phyloP scores from a whole-genome alignment of 441 rosid genomes.

The Kokia cookei region DNA sequence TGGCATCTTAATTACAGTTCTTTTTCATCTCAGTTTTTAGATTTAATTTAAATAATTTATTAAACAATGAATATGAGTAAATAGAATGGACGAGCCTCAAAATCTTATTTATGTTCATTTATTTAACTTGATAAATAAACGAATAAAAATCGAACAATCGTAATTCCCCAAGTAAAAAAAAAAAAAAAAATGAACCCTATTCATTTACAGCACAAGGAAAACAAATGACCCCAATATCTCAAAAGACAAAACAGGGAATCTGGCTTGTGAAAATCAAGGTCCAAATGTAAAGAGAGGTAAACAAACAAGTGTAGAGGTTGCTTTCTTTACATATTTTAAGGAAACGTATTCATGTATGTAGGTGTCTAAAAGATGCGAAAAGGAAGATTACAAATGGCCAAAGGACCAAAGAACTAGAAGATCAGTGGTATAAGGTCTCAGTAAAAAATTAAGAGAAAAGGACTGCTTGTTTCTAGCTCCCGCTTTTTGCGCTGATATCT shows the following conservation, averaged over 20 bases:
- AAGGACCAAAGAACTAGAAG: background rate
- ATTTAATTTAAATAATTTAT: too few species aligned
- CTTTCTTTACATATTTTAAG: background rate
- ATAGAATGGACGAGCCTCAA: too few species aligned
- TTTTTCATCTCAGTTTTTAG: too few species aligned
- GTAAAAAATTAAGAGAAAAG: background rate
- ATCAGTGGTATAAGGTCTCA: background rate
- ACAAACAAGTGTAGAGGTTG: background rate
- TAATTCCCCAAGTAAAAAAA: too few species aligned
- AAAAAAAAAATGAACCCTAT: too few species aligned
- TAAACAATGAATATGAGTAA: too few species aligned
- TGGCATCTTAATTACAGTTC: background rate
- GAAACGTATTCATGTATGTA: background rate
- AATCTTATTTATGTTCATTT: too few species aligned
- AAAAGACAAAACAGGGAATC: background rate
- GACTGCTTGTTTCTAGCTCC: background rate
- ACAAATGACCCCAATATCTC: too few species aligned
- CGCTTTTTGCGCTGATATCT: constrained; percentile 17
- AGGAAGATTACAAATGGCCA: background rate
- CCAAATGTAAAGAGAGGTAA: background rate
- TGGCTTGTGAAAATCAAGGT: background rate
- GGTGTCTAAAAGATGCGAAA: background rate
- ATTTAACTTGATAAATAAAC: too few species aligned
- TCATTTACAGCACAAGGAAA: too few species aligned
- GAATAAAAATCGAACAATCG: too few species aligned